These are phyloP conservation scores for Fragaria nilgerrensis DNA, from an alignment of 306 rosid genomes.

Conservation along the genomic window DNA sequence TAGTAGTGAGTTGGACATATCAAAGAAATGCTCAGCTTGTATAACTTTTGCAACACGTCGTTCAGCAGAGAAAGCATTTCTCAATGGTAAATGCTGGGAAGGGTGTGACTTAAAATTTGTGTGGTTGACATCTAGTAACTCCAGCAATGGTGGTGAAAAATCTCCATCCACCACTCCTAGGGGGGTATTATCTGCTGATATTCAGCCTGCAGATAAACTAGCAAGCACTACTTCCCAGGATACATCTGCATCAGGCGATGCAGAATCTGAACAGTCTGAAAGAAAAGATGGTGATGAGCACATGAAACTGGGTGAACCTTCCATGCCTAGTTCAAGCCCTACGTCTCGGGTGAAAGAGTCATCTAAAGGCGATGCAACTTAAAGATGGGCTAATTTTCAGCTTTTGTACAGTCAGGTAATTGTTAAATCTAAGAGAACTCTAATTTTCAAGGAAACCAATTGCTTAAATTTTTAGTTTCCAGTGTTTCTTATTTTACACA, in stretches of 20 bases:
- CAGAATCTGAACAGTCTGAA: slow-evolving; percentile 37
- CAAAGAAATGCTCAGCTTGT: slow-evolving; percentile 33
- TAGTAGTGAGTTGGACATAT: slow-evolving; percentile 43
- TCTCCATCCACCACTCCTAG: slow-evolving; percentile 47
- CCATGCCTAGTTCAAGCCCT: slow-evolving; percentile 28
- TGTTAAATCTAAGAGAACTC: slow-evolving; percentile 42
- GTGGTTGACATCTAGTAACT: slow-evolving; percentile 52
- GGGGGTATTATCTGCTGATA: slow-evolving; percentile 39
- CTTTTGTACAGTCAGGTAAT: slow-evolving; percentile 87
- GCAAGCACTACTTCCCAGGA: slow-evolving; percentile 31
- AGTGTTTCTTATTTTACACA: slow-evolving; percentile 38
- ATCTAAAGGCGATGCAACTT: slow-evolving; percentile 37
- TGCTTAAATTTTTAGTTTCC: slow-evolving; percentile 44
- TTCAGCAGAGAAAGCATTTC: slow-evolving; percentile 75
- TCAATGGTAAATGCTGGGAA: slow-evolving; percentile 70
- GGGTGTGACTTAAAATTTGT: slow-evolving; percentile 57
- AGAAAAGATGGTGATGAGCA: slow-evolving; percentile 33
- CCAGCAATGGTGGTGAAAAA: slow-evolving; percentile 47
- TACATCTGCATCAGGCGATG: slow-evolving; percentile 36
- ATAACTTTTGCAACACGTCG: slow-evolving; percentile 56
- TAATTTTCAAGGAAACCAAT: slow-evolving; percentile 46
- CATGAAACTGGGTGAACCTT: slow-evolving; percentile 44
- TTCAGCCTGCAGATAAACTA: slow-evolving; percentile 34
- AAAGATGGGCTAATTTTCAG: slow-evolving; percentile 52
- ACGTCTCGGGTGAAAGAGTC: slow-evolving; percentile 47